Evolutionary conservation across 225 moss, liverwort and hornwort genomes (phyloP), one percentile per base, ranked within the genome.

Genomic region (Physcomitrium patens): DNA sequence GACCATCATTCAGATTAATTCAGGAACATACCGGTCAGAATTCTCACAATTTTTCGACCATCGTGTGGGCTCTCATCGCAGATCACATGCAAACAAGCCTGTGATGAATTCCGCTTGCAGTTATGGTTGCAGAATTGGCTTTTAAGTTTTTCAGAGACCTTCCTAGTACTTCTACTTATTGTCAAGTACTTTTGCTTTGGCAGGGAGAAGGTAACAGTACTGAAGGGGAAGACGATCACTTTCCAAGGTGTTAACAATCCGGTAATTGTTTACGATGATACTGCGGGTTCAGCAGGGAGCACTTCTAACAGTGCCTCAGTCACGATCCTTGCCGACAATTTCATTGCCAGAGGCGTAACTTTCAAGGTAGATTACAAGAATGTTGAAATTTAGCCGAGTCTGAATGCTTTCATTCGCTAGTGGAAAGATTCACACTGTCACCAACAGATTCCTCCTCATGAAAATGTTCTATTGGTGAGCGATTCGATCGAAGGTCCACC

Each of bases 161-260:
- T 37, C 31, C 31, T 37, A 0, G 31, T 37, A 4, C 31, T 37
- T 37, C 31, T 7, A 7, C 31, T 37, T 37, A 37, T 7, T 37
- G 7, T 37, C 31, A 37, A 4, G 0, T 37, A 1, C 31, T 37
- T 0, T 42, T 50, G 3, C 20, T 12, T 54, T 15, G 48, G 26
- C 82, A 89, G 89, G 65, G 87, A 82, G 6, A 77, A 90, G 42
- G 72, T 90, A 17, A 68, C 12, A 14, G 85, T 90, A 49, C 87
- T 81, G 10, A 65, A 76, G 45, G 83, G 68, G 0, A 90, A 87
- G 74, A 66, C 57, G 10, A 69, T 87, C 22, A 85, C 82, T 1
- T 85, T 90, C 8, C 41, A 85, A 55, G 81, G 90, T 2, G 45
- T 28, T 3, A 81, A 77, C 14, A 27, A 48, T 37, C 80, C 87